phyloP scores from a whole-genome alignment of 129 eudicot genomes.

The Escallonia rubra region DNA sequence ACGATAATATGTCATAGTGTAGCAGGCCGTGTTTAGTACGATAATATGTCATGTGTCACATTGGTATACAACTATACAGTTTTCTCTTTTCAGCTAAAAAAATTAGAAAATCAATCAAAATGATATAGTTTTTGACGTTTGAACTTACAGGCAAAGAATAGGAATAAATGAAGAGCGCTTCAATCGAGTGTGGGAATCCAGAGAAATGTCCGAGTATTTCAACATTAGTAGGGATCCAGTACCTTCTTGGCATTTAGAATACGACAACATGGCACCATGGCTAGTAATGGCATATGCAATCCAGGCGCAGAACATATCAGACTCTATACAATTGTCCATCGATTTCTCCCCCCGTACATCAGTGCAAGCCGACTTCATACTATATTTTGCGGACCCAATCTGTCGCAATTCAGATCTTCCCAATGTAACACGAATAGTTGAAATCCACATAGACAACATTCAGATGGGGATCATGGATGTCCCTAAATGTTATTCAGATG shows the following conservation, averaged over 20 bases:
- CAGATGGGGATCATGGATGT: neutral
- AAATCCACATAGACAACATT: neutral
- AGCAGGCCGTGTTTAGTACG: too few relatives aligned
- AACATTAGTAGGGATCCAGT: neutral
- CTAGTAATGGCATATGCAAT: neutral
- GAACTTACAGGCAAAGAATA: neutral
- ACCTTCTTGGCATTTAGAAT: neutral
- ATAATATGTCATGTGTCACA: too few relatives aligned
- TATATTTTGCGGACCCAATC: neutral
- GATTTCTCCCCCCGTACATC: neutral
- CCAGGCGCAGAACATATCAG: neutral
- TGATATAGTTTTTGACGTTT: too few relatives aligned
- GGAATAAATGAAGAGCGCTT: neutral
- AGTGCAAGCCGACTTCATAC: slow-evolving; percentile 5
- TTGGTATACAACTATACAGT: too few relatives aligned
- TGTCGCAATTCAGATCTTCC: neutral
- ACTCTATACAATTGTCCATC: neutral
- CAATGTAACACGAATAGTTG: neutral
- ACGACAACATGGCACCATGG: neutral
- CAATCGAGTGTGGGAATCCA: neutral
- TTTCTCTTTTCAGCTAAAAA: too few relatives aligned
- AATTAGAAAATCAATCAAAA: too few relatives aligned
- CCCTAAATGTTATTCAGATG: neutral
- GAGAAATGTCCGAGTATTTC: slow-evolving; percentile 1
- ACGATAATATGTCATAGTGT: too few relatives aligned